phyloP scores from a whole-genome alignment of 2,329 filamentous ascomycete species.

The Colletotrichum lini region DNA sequence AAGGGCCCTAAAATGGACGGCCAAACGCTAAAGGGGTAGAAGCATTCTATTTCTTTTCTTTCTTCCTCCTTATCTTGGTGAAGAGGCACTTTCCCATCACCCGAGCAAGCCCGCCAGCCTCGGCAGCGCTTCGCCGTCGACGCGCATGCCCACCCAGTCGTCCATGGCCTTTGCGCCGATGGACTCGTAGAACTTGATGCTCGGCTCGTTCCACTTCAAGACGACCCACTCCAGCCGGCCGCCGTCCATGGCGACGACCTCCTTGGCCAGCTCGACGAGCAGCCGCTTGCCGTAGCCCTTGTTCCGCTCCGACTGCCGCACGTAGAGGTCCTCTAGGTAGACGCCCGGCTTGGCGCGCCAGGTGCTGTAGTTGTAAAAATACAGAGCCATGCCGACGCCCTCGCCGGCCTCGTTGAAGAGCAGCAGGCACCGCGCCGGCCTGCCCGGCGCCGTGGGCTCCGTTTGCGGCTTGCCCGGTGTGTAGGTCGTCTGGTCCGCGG shows the following conservation, averaged over 20 bases:
- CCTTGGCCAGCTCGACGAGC: slow-evolving; percentile 82
- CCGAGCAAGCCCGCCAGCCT: slow-evolving; percentile 68
- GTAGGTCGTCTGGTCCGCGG: slow-evolving; percentile 58
- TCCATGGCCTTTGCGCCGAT: slow-evolving; percentile 77
- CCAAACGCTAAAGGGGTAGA: background rate
- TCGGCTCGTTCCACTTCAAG: slow-evolving; percentile 92
- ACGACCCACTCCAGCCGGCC: slow-evolving; percentile 91
- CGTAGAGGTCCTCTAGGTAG: slow-evolving; percentile 95
- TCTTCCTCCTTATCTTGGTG: background rate
- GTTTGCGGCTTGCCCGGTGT: slow-evolving; percentile 56
- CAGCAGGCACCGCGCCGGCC: slow-evolving; percentile 84
- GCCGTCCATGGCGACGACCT: slow-evolving; percentile 80
- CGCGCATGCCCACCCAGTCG: slow-evolving; percentile 83
- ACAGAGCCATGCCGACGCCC: slow-evolving; percentile 84
- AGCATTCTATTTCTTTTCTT: slow-evolving; percentile 10
- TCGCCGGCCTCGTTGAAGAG: slow-evolving; percentile 66
- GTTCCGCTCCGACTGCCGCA: slow-evolving; percentile 78
- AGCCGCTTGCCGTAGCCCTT: slow-evolving; percentile 85
- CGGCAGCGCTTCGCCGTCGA: slow-evolving; percentile 75
- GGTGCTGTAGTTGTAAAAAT: slow-evolving; percentile 96
- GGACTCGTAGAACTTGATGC: slow-evolving; percentile 86
- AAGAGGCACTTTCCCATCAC: slow-evolving; percentile 41
- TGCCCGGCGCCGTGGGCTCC: slow-evolving; percentile 67
- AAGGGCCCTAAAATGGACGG: background rate
- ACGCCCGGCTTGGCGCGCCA: slow-evolving; percentile 91